Conservation (phyloP, 2,329 filamentous ascomycete species). For the Harringtonia lauricola region DNA sequence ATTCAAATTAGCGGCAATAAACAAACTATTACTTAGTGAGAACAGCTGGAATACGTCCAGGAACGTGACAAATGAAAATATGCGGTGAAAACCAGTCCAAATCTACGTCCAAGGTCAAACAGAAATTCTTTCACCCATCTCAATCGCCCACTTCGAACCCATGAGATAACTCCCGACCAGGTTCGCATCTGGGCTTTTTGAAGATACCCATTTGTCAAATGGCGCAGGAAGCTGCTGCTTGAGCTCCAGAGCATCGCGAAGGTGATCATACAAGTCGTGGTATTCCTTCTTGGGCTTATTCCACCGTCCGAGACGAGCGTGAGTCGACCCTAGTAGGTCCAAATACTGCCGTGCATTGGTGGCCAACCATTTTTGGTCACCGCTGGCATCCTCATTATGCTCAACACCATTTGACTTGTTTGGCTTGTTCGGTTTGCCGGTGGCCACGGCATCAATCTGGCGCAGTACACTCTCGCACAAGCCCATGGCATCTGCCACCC, state of each 20-base stretch:
- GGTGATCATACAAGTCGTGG: constrained; percentile 11
- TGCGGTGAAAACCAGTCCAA: too few relatives aligned
- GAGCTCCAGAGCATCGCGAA: constrained; percentile 8
- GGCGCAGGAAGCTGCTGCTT: constrained; percentile 7
- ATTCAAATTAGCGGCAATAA: too few relatives aligned
- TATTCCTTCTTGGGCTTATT: constrained; percentile 15
- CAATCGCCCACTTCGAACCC: too few relatives aligned
- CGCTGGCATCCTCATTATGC: constrained; percentile 4
- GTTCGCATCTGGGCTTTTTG: too few relatives aligned
- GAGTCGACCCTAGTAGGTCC: constrained; percentile 11
- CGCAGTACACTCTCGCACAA: constrained; percentile 19
- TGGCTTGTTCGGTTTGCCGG: not conserved
- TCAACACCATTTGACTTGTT: not conserved
- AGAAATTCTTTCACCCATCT: too few relatives aligned
- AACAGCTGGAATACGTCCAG: too few relatives aligned
- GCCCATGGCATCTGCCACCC: constrained; percentile 17
- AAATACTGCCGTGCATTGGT: constrained; percentile 12
- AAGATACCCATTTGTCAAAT: constrained; percentile 13
- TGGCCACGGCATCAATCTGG: constrained; percentile 13
- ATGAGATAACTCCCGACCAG: too few relatives aligned
- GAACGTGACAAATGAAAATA: too few relatives aligned
- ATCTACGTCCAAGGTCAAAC: too few relatives aligned
- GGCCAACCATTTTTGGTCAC: constrained; percentile 9
- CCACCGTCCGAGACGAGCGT: constrained; percentile 12
- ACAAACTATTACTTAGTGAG: too few relatives aligned